A percentile compares a stretch with the other conserved stretches of the same genome.
Evolutionary conservation across 306 rosid genomes (phyloP).

Genomic region (Corylus americana): DNA sequence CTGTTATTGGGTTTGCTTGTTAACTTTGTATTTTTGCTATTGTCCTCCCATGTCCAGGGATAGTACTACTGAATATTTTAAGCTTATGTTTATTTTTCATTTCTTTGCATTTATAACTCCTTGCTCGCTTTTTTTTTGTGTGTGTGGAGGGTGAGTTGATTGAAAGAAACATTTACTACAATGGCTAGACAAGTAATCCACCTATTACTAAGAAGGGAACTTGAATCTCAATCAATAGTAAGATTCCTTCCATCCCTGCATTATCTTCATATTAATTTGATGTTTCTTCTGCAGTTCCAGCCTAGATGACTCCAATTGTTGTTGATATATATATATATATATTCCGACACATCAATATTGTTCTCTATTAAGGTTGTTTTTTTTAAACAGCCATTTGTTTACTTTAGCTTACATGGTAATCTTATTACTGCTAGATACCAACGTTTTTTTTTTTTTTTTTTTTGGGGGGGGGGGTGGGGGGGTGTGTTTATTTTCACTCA

Average conservation of each 20-base stretch:
- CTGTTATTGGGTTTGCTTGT: neutral
- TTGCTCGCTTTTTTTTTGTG: too few relatives aligned
- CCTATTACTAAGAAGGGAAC: slow-evolving; percentile 70
- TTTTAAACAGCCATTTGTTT: neutral
- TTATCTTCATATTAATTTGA: slow-evolving; percentile 13
- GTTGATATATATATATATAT: too few relatives aligned
- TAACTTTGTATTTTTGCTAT: neutral
- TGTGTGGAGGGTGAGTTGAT: slow-evolving; percentile 8
- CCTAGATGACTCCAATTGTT: neutral
- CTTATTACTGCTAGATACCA: neutral
- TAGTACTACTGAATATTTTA: neutral
- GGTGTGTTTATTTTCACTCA: too few relatives aligned
- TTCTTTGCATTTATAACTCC: neutral
- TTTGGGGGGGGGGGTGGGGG: too few relatives aligned
- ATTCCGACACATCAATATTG: neutral
- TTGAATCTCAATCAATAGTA: slow-evolving; percentile 61
- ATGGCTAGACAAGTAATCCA: slow-evolving; percentile 89
- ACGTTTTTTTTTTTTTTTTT: neutral
- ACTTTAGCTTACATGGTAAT: neutral
- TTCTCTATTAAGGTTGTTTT: neutral
- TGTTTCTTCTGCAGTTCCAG: neutral
- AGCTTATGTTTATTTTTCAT: neutral
- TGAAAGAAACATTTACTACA: slow-evolving; percentile 41
- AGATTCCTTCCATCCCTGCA: slow-evolving; percentile 17
- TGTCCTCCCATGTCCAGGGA: neutral